These are phyloP conservation scores for Xylariaceae sp. DNA, from an alignment of 2,329 filamentous ascomycete species.

Conservation along the genomic window DNA sequence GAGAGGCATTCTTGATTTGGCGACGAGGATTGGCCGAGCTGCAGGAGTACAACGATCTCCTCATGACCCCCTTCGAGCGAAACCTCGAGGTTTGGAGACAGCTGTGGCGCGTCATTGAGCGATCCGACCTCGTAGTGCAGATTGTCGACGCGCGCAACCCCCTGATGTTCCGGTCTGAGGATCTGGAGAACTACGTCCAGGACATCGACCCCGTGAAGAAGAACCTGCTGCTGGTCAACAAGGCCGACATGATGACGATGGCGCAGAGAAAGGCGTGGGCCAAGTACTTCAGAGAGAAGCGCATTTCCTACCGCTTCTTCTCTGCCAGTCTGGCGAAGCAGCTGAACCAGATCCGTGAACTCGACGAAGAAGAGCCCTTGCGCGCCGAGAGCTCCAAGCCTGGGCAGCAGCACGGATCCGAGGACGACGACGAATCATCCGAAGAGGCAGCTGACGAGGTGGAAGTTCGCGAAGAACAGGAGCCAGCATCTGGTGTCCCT, in stretches of 20 bases:
- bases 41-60: slow-evolving; percentile 85
- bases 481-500: slow-evolving; percentile 33
- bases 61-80: slow-evolving; percentile 97
- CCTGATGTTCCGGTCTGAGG: slow-evolving; percentile 86
- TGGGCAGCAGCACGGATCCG: slow-evolving; percentile 23
- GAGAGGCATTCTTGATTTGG: slow-evolving; percentile 80
- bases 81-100: slow-evolving; percentile 98
- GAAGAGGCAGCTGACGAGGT: slow-evolving; percentile 26
- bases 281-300: slow-evolving; percentile 71
- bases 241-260: slow-evolving; percentile 96
- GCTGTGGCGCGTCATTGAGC: slow-evolving; percentile 94
- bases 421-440: slow-evolving; percentile 22
- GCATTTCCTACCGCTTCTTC: slow-evolving; percentile 93
- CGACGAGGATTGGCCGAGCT: slow-evolving; percentile 84
- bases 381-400: slow-evolving; percentile 29
- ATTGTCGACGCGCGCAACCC: slow-evolving; percentile 97
- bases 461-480: slow-evolving; percentile 36
- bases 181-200: slow-evolving; percentile 90
- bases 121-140: slow-evolving; percentile 91
- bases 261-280: slow-evolving; percentile 82
- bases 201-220: slow-evolving; percentile 83
- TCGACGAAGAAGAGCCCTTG: slow-evolving; percentile 41
- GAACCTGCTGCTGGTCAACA: slow-evolving; percentile 92
- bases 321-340: slow-evolving; percentile 90
- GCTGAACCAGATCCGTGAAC: slow-evolving; percentile 65